Conservation (phyloP, 495 filamentous ascomycete species). For the Letharia lupina region DNA sequence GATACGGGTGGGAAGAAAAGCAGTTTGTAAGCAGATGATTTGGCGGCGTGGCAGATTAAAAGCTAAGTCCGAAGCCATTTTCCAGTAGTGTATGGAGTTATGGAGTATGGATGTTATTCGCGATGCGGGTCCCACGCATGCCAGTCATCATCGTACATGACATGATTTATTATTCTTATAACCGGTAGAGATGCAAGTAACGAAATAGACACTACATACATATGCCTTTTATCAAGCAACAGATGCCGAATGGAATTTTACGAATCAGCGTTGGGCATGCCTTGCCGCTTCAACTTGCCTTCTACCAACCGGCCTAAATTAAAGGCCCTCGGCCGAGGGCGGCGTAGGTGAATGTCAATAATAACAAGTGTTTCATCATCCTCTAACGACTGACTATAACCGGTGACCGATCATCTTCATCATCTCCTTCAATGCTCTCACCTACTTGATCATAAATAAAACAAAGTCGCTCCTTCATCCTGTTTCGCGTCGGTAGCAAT, state of each 20-base stretch:
- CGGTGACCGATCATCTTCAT: background rate
- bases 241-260: no score
- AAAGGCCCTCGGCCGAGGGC: background rate
- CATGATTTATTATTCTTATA: no score
- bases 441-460: background rate
- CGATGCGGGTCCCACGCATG: background rate
- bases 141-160: background rate
- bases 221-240: no score
- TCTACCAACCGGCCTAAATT: background rate
- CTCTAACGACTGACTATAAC: background rate
- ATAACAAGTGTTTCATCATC: background rate
- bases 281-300: background rate
- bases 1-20: background rate
- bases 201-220: no score
- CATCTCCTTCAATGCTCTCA: background rate
- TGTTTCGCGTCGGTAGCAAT: conserved; percentile 20
- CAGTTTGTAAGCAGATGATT: no score
- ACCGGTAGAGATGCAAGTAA: background rate
- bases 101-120: background rate
- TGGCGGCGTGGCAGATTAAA: background rate
- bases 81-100: no score
- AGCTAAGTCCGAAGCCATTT: background rate
- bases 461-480: conserved; percentile 4
- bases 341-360: background rate
- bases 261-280: background rate